A percentile compares a stretch with the other conserved stretches of the same genome.
These are phyloP conservation scores for Pestalotiopsis fici DNA, from an alignment of 2,329 filamentous ascomycete genomes.

Conservation along the genomic window DNA sequence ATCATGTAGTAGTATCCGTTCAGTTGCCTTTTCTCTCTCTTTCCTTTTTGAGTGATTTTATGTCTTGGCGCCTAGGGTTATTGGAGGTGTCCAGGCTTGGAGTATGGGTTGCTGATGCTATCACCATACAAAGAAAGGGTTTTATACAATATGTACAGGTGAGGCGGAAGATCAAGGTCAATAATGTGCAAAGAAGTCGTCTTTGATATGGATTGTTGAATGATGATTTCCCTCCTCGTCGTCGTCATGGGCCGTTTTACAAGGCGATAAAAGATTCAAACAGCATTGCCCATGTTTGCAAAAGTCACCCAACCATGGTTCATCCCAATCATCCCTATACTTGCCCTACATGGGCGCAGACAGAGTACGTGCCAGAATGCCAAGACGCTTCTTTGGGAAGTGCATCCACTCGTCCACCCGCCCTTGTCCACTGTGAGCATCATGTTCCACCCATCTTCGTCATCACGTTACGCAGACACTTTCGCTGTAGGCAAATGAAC, in stretches of 20 bases:
- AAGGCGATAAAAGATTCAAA: too few relatives aligned
- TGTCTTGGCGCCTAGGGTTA: not conserved
- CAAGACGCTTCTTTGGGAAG: not conserved
- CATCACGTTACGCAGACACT: not conserved
- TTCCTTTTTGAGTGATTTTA: not conserved
- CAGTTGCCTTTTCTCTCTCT: not conserved
- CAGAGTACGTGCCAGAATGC: not conserved
- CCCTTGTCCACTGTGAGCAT: not conserved
- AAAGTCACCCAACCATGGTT: not conserved
- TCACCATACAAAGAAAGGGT: not conserved
- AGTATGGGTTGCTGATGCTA: not conserved
- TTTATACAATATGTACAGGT: not conserved
- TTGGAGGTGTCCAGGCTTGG: not conserved
- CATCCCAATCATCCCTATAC: not conserved
- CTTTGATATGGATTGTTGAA: not conserved
- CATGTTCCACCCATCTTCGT: not conserved
- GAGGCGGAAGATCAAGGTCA: not conserved
- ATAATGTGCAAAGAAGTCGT: not conserved
- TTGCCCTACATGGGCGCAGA: not conserved
- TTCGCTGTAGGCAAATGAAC: not conserved
- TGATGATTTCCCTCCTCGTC: not conserved
- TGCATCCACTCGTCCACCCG: not conserved
- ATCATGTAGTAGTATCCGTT: slow-evolving; percentile 8
- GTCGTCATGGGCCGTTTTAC: too few relatives aligned
- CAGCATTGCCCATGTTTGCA: too few relatives aligned